Base-by-base conservation (phyloP, 345 rosid species). In the Dimocarpus longan region DNA sequence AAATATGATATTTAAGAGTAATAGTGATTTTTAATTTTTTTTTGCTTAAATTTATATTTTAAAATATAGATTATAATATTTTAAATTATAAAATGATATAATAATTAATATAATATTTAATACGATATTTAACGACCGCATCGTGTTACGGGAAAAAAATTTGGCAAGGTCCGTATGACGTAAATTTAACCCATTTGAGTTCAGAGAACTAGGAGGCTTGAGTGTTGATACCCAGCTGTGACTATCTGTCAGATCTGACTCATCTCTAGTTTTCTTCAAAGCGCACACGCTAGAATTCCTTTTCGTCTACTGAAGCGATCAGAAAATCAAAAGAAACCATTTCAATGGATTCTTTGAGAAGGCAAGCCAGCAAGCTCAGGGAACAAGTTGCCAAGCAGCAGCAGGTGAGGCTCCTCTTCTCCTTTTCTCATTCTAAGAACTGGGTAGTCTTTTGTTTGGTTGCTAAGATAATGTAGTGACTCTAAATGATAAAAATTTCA, bases 321-420 rank as follows among this genome's bases (percentile, higher is more conserved):
- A 70, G 50, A 5, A 16, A 46, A 28, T 9, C 5, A 60, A 12
- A 60, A 57, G 62, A 21, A 60, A 64, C 37, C 59, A 76, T 62
- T 56, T 57, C 39, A 66, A 95, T 95, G 98, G 98, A 95, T 80
- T 92, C 95, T 8, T 85, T 95, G 77, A 89, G 98, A 85, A 93
- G 90, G 78, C 98, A 95, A 87, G 98, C 98, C 78, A 87, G 91
- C 89, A 93, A 92, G 91, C 83, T 95, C 83, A 86, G 93, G 73
- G 98, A 95, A 60, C 98, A 95, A 89, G 98, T 95, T 52, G 97
- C 98, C 22, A 95, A 95, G 86, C 98, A 95, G 65, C 98, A 95
- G 66, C 89, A 88, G 84, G 93, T 90, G 74, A 77, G 67, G 74
- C 26, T 54, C 46, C 57, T 81, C 3, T 21, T 78, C 71, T 54